Evolutionary conservation across 1,284 basidiomycete genomes (phyloP).

Genomic region (Pyrrhoderma lamaoense): DNA sequence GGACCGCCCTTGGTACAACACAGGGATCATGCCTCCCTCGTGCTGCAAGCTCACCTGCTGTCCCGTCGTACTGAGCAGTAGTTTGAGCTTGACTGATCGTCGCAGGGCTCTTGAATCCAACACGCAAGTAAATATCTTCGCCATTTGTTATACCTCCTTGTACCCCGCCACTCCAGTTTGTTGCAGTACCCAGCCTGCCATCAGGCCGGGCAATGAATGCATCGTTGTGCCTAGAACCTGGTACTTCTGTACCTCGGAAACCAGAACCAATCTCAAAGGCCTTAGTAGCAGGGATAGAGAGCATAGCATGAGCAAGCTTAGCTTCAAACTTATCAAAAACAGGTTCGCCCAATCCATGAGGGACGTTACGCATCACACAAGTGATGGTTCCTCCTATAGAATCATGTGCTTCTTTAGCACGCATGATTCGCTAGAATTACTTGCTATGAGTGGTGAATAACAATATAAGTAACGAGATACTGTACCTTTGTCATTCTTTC

Average conservation of each 20-base stretch:
- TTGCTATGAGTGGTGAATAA: slow-evolving; percentile 8
- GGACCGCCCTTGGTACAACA: slow-evolving; percentile 94
- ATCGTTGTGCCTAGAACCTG: slow-evolving; percentile 93
- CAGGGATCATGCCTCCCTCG: slow-evolving; percentile 96
- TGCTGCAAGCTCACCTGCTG: slow-evolving; percentile 79
- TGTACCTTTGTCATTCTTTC: slow-evolving; percentile 70
- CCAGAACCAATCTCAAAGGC: slow-evolving; percentile 98
- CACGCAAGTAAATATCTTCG: slow-evolving; percentile 95
- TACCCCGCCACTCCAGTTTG: slow-evolving; percentile 96
- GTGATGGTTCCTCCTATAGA: slow-evolving; percentile 97
- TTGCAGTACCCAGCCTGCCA: slow-evolving; percentile 75
- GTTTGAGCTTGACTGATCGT: slow-evolving; percentile 92
- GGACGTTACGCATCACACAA: slow-evolving; percentile 89
- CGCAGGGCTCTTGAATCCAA: slow-evolving; percentile 98
- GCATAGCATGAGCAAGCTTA: slow-evolving; percentile 94
- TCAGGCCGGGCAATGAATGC: slow-evolving; percentile 66
- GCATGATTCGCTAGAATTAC: slow-evolving; percentile 72
- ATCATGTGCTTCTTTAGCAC: slow-evolving; percentile 86
- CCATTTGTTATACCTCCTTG: slow-evolving; percentile 99
- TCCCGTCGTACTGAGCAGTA: slow-evolving; percentile 92
- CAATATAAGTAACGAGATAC: slow-evolving; percentile 40
- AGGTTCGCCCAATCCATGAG: slow-evolving; percentile 92
- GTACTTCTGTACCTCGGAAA: slow-evolving; percentile 92
- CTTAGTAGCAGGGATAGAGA: slow-evolving; percentile 98
- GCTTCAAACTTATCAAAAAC: slow-evolving; percentile 99